These are phyloP conservation scores for Aspergillus uvarum DNA, from an alignment of 2,329 filamentous ascomycete species.

Conservation along the genomic window DNA sequence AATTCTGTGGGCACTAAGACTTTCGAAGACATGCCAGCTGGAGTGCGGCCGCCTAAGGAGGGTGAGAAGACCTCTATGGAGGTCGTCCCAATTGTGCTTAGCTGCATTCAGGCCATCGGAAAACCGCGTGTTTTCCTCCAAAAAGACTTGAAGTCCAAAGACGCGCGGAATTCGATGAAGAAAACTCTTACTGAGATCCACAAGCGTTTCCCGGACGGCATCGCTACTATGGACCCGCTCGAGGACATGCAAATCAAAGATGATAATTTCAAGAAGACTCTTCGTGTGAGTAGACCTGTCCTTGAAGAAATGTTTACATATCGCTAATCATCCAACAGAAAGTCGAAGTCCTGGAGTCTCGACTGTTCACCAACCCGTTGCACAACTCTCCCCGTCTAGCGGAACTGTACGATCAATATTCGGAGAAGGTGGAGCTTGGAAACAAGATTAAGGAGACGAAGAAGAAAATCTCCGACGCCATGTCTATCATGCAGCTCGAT, in stretches of 20 bases:
- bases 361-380: conserved; percentile 81
- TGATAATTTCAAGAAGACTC: conserved; percentile 86
- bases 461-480: conserved; percentile 79
- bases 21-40: conserved; percentile 62
- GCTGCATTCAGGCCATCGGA: conserved; percentile 79
- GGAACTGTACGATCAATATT: conserved; percentile 83
- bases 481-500: conserved; percentile 88
- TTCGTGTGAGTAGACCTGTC: conserved; percentile 53
- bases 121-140: conserved; percentile 82
- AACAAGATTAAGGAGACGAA: conserved; percentile 85
- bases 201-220: conserved; percentile 85
- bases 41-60: conserved; percentile 59
- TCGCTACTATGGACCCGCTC: conserved; percentile 85
- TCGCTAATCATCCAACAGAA: conserved; percentile 57
- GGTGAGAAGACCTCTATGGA: conserved; percentile 72
- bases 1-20: conserved; percentile 57
- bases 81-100: conserved; percentile 81
- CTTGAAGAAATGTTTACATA: not conserved
- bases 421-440: conserved; percentile 70
- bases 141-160: conserved; percentile 66
- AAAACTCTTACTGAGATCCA: conserved; percentile 75
- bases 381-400: conserved; percentile 85
- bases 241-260: conserved; percentile 96
- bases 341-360: conserved; percentile 94
- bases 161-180: conserved; percentile 68